Base-by-base conservation (phyloP, 2,329 filamentous ascomycete species). In the Fusarium zealandicum region DNA sequence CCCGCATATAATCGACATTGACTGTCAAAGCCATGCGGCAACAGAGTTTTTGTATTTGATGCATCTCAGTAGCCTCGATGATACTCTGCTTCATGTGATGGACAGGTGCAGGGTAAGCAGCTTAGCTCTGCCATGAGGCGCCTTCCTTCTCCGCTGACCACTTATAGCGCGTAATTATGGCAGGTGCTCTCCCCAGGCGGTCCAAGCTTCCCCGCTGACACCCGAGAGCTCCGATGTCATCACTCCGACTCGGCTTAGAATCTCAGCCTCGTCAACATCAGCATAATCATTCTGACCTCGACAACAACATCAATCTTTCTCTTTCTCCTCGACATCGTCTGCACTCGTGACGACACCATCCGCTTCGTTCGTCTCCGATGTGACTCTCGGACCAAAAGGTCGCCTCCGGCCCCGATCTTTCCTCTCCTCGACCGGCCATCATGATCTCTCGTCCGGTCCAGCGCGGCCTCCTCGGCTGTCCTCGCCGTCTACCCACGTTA, bases 151-250 rank as follows among this genome's bases (percentile, higher is more conserved):
- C 35, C 18, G 32, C 33, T 43, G 54, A 46, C 59, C 59, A 62
- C 17, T 61, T 54, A 44, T 6, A 8, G 30, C 33, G 27, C 44
- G 28, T n/a, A 25, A 28, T 18, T 50, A 14, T 11, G 3, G 45
- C 59, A 61, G 58, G 59, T 62, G 59, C 9, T 39, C 43, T 41
- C 31, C 27, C 50, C 51, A 30, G 27, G 13, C 37, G 59, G 59
- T 46, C 59, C 59, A 57, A 67, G 59, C 64, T 65, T 47, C 59
- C 30, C 17, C 35, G n/a, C n/a, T n/a, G n/a, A n/a, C n/a, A 25
- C 6, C 36, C 36, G 36, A 39, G 17, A 12, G 36, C 18, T 39
- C 36, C 36, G 35, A 38, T 13, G 36, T 31, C 28, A 31, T 31
- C 28, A 31, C 13, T n/a, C 13, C 10, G 46, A 22, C 13, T n/a